phyloP scores from a whole-genome alignment of 2,329 filamentous ascomycete species.

The Trichoderma sp. region DNA sequence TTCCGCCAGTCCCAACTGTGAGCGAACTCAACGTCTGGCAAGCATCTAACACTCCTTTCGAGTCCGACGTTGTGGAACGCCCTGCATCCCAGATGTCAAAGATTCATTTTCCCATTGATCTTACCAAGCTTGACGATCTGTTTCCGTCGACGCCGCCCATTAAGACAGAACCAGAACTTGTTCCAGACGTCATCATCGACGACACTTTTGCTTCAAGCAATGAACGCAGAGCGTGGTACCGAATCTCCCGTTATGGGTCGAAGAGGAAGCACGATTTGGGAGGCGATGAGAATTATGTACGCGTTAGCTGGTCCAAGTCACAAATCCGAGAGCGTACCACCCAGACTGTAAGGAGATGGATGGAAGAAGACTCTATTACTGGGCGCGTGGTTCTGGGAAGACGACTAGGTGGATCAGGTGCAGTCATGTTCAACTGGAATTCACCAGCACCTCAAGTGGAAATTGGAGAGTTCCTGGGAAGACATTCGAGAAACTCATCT shows the following conservation, averaged over 20 bases:
- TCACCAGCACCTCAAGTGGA: conserved; percentile 50
- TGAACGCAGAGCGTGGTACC: conserved; percentile 65
- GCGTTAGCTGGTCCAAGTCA: conserved; percentile 58
- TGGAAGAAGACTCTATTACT: conserved; percentile 61
- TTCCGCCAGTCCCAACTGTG: background rate
- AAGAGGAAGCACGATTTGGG: conserved; percentile 55
- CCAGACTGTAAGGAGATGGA: conserved; percentile 62
- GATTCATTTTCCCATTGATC: conserved; percentile 32
- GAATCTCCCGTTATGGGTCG: conserved; percentile 59
- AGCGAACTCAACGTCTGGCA: no score
- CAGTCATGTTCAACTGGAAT: conserved; percentile 62
- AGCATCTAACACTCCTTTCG: background rate
- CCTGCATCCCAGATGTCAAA: conserved; percentile 3
- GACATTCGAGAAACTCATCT: conserved; percentile 27
- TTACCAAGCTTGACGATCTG: conserved; percentile 35
- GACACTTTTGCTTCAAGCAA: conserved; percentile 55
- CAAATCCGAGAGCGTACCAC: conserved; percentile 53
- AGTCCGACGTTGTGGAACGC: background rate
- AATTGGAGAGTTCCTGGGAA: conserved; percentile 39
- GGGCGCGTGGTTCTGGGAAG: conserved; percentile 45
- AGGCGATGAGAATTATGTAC: conserved; percentile 59
- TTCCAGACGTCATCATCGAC: conserved; percentile 47
- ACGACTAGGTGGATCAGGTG: conserved; percentile 41
- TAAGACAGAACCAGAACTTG: conserved; percentile 32
- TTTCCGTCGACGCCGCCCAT: conserved; percentile 30